Evolutionary conservation across 257 asterid genomes (phyloP), one percentile per base, ranked within the genome.

Genomic region (Gentiana macrophylla): DNA sequence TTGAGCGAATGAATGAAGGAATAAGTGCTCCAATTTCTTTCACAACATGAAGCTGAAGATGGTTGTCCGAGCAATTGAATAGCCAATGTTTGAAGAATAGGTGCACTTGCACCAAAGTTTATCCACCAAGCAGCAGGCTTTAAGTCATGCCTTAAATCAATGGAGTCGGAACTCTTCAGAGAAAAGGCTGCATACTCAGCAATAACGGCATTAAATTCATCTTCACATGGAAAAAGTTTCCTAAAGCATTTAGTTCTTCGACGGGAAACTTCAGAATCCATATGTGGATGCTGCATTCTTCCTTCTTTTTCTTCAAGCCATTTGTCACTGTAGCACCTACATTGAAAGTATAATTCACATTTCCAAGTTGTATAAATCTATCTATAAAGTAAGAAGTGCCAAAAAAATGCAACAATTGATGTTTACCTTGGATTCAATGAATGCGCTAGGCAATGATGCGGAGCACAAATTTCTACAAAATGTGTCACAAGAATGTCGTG

Each of bases 361-460:
- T n/a, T n/a, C n/a, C n/a, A n/a, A n/a, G n/a, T n/a, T n/a, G n/a
- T n/a, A n/a, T n/a, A n/a, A n/a, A n/a, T n/a, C n/a, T n/a, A n/a
- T n/a, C n/a, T n/a, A n/a, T n/a, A n/a, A n/a, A n/a, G n/a, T n/a
- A 44, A 44, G 48, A 44, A 44, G 5, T 44, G 48, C n/a, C n/a
- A 44, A 44, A 44, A 4, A 4, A 11, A 4, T 50, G n/a, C 53
- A 7, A 6, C n/a, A 15, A 15, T 6, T 50, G n/a, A n/a, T n/a
- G n/a, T n/a, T n/a, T n/a, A n/a, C n/a, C n/a, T n/a, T n/a, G n/a
- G n/a, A n/a, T n/a, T 50, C 53, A 50, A 50, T 4, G 53, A 8
- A 15, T 50, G 53, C 7, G 53, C 53, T 50, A 50, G 15, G n/a
- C 53, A 50, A 50, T 50, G 53, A 50, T 6, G 12, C 10, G 53